Evolutionary conservation across 1,284 basidiomycete genomes (phyloP), one percentile per base, ranked within the genome.

Genomic region (Chiua sp.): DNA sequence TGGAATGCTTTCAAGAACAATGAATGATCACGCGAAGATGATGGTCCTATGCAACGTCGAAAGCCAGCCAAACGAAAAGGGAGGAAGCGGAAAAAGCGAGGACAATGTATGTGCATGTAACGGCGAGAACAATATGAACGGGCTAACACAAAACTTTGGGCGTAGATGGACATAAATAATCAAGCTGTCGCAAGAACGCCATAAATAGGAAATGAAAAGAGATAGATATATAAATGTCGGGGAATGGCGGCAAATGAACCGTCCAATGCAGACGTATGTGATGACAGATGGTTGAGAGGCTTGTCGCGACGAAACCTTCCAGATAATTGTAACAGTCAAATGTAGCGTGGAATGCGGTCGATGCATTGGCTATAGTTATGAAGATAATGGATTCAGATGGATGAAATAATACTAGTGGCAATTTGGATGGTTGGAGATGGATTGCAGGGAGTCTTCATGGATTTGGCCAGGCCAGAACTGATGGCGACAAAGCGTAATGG

Each of bases 121-220:
- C n/a, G n/a, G n/a, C n/a, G 26, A 32, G 42, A 28, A 28, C 28
- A 32, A 60, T 59, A 64, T 56, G n/a, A 22, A 47, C 18, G 22
- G 20, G 50, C 48, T 28, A 51, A 28, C 16, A 1, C 47, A 35
- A 46, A n/a, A 59, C 53, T 72, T 51, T 51, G 32, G 72, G 68
- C 72, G 70, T 55, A 72, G 71, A 67, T 62, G 67, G 68, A 71
- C 72, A 69, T 72, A 75, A 63, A 75, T 72, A 75, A 52, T 55
- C 28, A 35, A 30, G 32, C 32, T 49, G 63, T 59, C 73, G 10
- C 68, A 60, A 69, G 60, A 72, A 74, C 71, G 70, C 70, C 68
- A 61, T 72, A 72, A 75, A 72, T 75, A 68, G 37, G 53, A 61
- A 60, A 42, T 11, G 42, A 37, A 50, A 26, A 50, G 48, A 52